Base-by-base conservation (phyloP, 345 rosid genomes). In the Eucalyptus cladocalyx region DNA sequence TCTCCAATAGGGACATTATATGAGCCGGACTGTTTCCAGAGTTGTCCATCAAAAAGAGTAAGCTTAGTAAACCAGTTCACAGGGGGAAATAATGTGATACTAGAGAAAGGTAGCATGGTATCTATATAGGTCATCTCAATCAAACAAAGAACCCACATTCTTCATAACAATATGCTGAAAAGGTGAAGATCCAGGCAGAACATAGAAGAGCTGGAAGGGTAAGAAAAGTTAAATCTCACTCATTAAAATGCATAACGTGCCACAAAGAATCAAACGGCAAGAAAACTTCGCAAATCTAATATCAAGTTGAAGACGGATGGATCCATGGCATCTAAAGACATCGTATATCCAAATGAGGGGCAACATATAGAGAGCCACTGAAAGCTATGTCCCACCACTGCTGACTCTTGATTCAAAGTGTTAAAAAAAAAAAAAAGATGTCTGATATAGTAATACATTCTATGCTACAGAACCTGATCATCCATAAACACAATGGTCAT, bases 1-100 rank as follows among this genome's bases (percentile, higher is more conserved):
- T 97, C 96, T 98, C 99, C 89, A 97, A 94, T 90, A 98, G 97
- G 85, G 99, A 95, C 99, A 97, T 98, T 89, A 97, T 92, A 92
- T 98, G 99, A 81, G 99, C 99, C 87, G 99, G 99, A 91, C 99
- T 97, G 93, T 91, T 76, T 81, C 87, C 92, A 76, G 28, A 80
- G 65, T 15, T 86, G 28, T 23, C 30, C 13, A 40, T 40, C 47
- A 40, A 76, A 40, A 42, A 37, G 30, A 76, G 83, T 76, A 40
- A 40, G 47, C 83, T 21, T 40, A 76, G 83, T 21, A 37, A 13
- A 76, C 45, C 30, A 40, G 16, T 21, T 26, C 47, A 37, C 1
- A 4, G 7, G 47, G 83, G 30, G 6, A 40, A 40, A 40, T 9
- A 40, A 40, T 37, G 83, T 76, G 4, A 21, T 21, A 40, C 16